These are phyloP conservation scores for Agroathelia rolfsii DNA, from an alignment of 1,284 basidiomycete species.

Conservation along the genomic window DNA sequence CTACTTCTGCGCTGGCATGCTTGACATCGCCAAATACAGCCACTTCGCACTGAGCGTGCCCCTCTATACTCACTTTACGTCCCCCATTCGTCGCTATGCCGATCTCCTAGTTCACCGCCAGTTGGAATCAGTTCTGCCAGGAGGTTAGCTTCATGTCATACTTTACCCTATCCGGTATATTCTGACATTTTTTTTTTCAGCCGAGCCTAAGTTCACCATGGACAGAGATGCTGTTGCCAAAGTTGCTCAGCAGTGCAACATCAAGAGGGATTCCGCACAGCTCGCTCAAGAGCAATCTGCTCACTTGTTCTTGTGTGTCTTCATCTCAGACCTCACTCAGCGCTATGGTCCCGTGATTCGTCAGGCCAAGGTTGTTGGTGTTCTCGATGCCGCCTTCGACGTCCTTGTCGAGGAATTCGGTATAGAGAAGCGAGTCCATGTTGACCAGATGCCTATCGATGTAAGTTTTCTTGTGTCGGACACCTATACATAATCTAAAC, in stretches of 20 bases:
- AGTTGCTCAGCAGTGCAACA: conserved; percentile 95
- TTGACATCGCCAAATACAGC: conserved; percentile 96
- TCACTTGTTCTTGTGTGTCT: conserved; percentile 90
- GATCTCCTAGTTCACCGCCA: conserved; percentile 96
- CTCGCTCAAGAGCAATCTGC: conserved; percentile 94
- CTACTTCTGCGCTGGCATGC: conserved; percentile 98
- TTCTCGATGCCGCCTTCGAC: conserved; percentile 94
- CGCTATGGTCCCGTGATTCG: conserved; percentile 93
- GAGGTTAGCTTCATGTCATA: conserved; percentile 34
- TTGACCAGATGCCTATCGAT: conserved; percentile 97
- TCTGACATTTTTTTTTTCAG: conserved; percentile 18
- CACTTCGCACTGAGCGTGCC: conserved; percentile 91
- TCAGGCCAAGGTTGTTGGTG: conserved; percentile 86
- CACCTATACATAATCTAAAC: conserved; percentile 8
- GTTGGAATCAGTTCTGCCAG: conserved; percentile 80
- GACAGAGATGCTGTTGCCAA: conserved; percentile 96
- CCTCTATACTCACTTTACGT: conserved; percentile 96
- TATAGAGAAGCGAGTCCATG: conserved; percentile 97
- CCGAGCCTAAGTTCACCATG: conserved; percentile 87
- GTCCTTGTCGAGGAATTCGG: conserved; percentile 90
- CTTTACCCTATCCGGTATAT: conserved; percentile 3
- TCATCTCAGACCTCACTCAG: conserved; percentile 88
- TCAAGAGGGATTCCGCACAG: conserved; percentile 83
- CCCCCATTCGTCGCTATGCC: conserved; percentile 87
- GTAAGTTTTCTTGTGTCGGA: conserved; percentile 32